Evolutionary conservation across 169 alveolate species (phyloP), one percentile per base, ranked within the genome.

Genomic region (Miamiensis avidus): DNA sequence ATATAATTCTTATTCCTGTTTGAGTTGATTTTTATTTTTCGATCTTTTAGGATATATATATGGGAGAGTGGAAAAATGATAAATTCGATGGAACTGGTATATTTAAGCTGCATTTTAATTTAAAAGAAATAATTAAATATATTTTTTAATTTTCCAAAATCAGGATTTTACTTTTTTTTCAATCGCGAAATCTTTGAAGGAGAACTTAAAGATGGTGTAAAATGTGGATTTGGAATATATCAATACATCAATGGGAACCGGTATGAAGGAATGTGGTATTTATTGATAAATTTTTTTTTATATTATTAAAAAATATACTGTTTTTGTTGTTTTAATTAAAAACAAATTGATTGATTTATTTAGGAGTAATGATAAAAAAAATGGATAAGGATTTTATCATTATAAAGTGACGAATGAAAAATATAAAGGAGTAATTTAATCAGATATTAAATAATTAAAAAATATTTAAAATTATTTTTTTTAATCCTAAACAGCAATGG

Each of bases 221-320:
- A 74, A 76, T 78, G 77, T 27, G 85, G 89, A 0, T 76, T 65
- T 1, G 89, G 89, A 65, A 84, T 31, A n/a, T 76, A 84, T 32
- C 65, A 64, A 77, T 84, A 76, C 33, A 65, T 74, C 25, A 84
- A 84, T 77, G 89, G 89, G 0, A 81, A 84, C 74, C 25, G 16
- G 16, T 84, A 84, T 69, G 85, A 84, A 69, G 89, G 89, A 1
- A 76, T 76, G 65, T 84, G 85, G 85, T 49, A 49, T n/a, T n/a
- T n/a, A n/a, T n/a, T n/a, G n/a, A n/a, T n/a, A n/a, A n/a, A n/a
- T n/a, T n/a, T n/a, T n/a, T n/a, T n/a, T n/a, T n/a, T n/a, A n/a
- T n/a, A n/a, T n/a, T n/a, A n/a, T n/a, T n/a, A n/a, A n/a, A n/a
- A n/a, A n/a, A n/a, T n/a, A n/a, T n/a, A n/a, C n/a, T n/a, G n/a